Evolutionary conservation across 176 grass and related monocot species (phyloP).

Genomic region (Miscanthus lutarioriparius): DNA sequence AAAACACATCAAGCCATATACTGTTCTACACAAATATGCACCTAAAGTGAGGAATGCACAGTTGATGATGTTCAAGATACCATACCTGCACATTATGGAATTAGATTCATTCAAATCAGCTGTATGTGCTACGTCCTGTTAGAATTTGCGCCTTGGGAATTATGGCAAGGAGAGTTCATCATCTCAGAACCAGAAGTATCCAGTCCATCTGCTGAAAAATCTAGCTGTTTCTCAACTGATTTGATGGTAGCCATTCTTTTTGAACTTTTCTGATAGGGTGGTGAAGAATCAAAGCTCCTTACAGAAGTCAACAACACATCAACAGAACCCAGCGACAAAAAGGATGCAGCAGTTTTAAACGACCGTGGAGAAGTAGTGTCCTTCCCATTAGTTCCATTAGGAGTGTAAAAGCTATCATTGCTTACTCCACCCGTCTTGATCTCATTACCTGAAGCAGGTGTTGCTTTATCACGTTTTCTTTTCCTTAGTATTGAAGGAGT

Average conservation of each 20-base stretch:
- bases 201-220: constrained; percentile 71
- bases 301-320: constrained; percentile 38
- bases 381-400: constrained; percentile 44
- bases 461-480: constrained; percentile 66
- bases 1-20: not conserved
- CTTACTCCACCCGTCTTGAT: constrained; percentile 40
- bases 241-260: constrained; percentile 69
- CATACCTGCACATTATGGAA: constrained; percentile 43
- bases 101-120: constrained; percentile 41
- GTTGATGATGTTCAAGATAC: not conserved
- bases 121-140: constrained; percentile 31
- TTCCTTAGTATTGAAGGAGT: constrained; percentile 91
- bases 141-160: constrained; percentile 39
- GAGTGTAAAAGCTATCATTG: constrained; percentile 51
- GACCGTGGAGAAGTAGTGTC: constrained; percentile 4
- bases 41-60: not conserved
- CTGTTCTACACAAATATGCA: constrained; percentile 1
- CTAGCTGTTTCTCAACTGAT: constrained; percentile 80
- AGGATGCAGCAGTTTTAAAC: constrained; percentile 49
- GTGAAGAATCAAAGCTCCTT: constrained; percentile 71
- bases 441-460: constrained; percentile 44
- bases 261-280: constrained; percentile 71
- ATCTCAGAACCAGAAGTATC: constrained; percentile 48
- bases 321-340: constrained; percentile 46
- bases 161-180: constrained; percentile 39